Conservation (phyloP, 2,329 filamentous ascomycete species). For the Penicillium oxalicum region DNA sequence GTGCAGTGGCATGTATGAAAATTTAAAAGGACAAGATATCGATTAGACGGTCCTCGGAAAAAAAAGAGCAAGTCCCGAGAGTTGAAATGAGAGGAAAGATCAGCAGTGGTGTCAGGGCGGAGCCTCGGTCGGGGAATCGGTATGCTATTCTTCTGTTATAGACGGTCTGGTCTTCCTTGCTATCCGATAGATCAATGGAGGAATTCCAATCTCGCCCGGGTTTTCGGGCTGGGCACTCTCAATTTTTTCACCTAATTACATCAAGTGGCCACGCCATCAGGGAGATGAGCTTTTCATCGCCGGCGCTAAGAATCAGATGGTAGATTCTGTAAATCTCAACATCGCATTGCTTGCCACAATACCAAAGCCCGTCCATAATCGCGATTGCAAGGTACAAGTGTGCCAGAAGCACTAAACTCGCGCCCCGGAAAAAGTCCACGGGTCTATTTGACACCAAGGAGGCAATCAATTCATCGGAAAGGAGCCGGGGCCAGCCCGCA, state of each 20-base stretch:
- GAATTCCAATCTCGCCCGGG: too few species aligned
- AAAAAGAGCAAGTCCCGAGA: too few species aligned
- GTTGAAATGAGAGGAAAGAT: too few species aligned
- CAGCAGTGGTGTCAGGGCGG: too few species aligned
- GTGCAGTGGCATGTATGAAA: too few species aligned
- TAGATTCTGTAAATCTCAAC: constrained; percentile 9
- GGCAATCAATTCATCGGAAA: constrained; percentile 11
- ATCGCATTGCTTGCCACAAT: constrained; percentile 4
- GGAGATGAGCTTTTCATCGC: background rate
- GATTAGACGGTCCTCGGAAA: too few species aligned
- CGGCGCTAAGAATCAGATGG: background rate
- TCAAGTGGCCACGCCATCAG: constrained; percentile 9
- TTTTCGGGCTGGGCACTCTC: too few species aligned
- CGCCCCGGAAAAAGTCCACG: background rate
- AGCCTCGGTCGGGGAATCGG: too few species aligned
- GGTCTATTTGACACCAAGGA: constrained; percentile 2
- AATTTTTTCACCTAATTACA: background rate
- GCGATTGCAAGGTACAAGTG: constrained; percentile 14
- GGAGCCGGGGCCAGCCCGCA: constrained; percentile 11
- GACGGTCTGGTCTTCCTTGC: too few species aligned
- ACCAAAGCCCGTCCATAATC: constrained; percentile 8
- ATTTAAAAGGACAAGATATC: too few species aligned
- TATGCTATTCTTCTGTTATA: too few species aligned
- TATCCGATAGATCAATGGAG: too few species aligned
- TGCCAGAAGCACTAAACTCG: constrained; percentile 13